A percentile compares a stretch with the other conserved stretches of the same genome.
These are phyloP conservation scores for Phytophthora fragariaefolia DNA, from an alignment of 352 stramenopile species.

Conservation along the genomic window DNA sequence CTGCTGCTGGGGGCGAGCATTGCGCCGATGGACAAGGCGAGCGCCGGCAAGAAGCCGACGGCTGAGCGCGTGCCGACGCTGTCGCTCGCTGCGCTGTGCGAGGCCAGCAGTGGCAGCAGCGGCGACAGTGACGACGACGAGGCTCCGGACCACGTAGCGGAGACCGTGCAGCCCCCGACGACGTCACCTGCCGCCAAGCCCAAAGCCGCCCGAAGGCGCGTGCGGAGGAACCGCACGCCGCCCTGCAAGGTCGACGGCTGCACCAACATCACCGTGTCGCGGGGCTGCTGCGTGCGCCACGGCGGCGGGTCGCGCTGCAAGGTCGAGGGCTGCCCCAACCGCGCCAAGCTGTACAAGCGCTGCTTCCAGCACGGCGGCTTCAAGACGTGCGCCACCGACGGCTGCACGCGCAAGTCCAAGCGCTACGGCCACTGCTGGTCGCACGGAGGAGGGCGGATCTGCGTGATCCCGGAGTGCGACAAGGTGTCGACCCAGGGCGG, in stretches of 20 bases:
- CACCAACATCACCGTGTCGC: slow-evolving; percentile 62
- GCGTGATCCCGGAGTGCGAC: slow-evolving; percentile 52
- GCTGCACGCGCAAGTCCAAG: slow-evolving; percentile 69
- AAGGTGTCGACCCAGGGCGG: slow-evolving; percentile 56
- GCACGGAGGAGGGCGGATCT: slow-evolving; percentile 71
- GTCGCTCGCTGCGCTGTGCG: slow-evolving; percentile 20
- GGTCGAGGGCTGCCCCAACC: slow-evolving; percentile 30
- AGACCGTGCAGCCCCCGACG: not conserved
- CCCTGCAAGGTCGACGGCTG: slow-evolving; percentile 67
- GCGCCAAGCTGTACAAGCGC: slow-evolving; percentile 33
- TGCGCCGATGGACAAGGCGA: slow-evolving; percentile 37
- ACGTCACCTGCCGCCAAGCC: not conserved
- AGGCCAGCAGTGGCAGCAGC: slow-evolving; percentile 26
- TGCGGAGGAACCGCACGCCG: slow-evolving; percentile 54
- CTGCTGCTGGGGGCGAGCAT: slow-evolving; percentile 41
- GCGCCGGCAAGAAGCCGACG: slow-evolving; percentile 9
- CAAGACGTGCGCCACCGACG: slow-evolving; percentile 65
- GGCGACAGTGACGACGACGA: slow-evolving; percentile 32
- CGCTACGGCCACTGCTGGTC: slow-evolving; percentile 75
- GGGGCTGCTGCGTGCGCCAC: slow-evolving; percentile 61
- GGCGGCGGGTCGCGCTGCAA: slow-evolving; percentile 61
- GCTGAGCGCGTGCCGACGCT: slow-evolving; percentile 14
- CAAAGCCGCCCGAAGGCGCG: slow-evolving; percentile 19
- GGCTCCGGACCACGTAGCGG: not conserved
- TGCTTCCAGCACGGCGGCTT: slow-evolving; percentile 41